Evolutionary conservation across 441 rosid genomes (phyloP), one percentile per base, ranked within the genome.

Genomic region (Pelargonium fulgidum): DNA sequence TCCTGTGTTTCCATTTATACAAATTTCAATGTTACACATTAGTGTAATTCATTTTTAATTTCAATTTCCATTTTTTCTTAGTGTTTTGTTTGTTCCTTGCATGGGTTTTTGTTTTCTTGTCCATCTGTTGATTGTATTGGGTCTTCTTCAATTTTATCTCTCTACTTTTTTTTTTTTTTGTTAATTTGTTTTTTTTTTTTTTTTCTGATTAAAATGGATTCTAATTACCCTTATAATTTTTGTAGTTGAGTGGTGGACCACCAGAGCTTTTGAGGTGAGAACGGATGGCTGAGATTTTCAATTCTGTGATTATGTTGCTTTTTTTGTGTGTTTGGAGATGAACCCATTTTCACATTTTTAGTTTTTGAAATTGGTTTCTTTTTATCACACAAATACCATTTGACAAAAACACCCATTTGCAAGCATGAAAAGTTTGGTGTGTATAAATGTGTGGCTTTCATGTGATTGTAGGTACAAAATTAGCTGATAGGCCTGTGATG

Each of bases 211-310:
- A 7, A 54, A 44, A 13, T n/a, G 52, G 44, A 54, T 64, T 47
- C n/a, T 50, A 50, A 50, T 50, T 14, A 50, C 56, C 5, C 56
- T 50, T 50, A 12, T 4, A 50, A 29, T 29, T 65, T 24, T 13
- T 66, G 70, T 58, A 7, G 47, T 7, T 42, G 48, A 22, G 48
- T 20, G 39, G 44, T 9, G 66, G 42, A 42, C 44, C 62, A 1
- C 11, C 42, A 59, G 9, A 16, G 41, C 20, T 33, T 45, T 7
- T 20, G 19, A 16, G 52, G 4, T 11, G 66, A n/a, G 75, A 70
- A 64, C 47, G 68, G 47, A 71, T 73, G 81, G 81, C 47, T 41
- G 78, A 41, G 26, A 58, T 76, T 74, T 77, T 66, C 79, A 72
- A 56, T 36, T 74, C 41, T 58, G 24, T 76, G 54, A 68, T 64